A percentile compares a stretch with the other conserved stretches of the same genome.
These are phyloP conservation scores for Wickerhamomyces sp. DNA, from an alignment of 1,139 yeast genomes.

Conservation along the genomic window DNA sequence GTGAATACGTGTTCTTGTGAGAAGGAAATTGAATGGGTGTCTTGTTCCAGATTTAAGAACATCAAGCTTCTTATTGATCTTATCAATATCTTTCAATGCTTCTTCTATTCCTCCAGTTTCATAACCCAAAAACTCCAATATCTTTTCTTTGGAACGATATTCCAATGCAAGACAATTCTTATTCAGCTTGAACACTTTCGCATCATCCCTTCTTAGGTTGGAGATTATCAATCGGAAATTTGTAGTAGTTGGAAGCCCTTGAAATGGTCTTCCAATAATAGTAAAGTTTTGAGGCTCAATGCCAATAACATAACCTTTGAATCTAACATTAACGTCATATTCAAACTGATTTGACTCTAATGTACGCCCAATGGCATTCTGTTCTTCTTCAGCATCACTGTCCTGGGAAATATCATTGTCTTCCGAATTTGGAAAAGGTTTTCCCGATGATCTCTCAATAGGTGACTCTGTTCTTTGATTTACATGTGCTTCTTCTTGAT, in stretches of 20 bases:
- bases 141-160: conserved; percentile 9
- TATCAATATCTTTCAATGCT: background rate
- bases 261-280: conserved; percentile 12
- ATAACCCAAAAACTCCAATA: conserved; percentile 12
- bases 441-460: too few relatives aligned
- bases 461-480: too few relatives aligned
- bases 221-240: conserved; percentile 16
- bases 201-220: conserved; percentile 4
- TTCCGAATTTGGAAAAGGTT: background rate
- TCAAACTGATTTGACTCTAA: background rate
- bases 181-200: conserved; percentile 6
- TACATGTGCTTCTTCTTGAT: too few relatives aligned
- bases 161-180: conserved; percentile 14
- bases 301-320: conserved; percentile 14
- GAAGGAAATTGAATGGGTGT: too few relatives aligned
- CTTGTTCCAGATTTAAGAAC: too few relatives aligned
- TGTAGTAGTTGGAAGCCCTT: conserved; percentile 6
- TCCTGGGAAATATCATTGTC: background rate
- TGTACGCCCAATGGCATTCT: conserved; percentile 5
- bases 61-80: conserved; percentile 1
- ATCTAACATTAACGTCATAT: background rate
- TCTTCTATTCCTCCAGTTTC: conserved; percentile 4
- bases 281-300: conserved; percentile 10
- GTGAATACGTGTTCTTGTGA: conserved; percentile 3
- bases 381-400: background rate